phyloP scores from a whole-genome alignment of 2,329 filamentous ascomycete genomes.

The Camptophora hylomeconis region DNA sequence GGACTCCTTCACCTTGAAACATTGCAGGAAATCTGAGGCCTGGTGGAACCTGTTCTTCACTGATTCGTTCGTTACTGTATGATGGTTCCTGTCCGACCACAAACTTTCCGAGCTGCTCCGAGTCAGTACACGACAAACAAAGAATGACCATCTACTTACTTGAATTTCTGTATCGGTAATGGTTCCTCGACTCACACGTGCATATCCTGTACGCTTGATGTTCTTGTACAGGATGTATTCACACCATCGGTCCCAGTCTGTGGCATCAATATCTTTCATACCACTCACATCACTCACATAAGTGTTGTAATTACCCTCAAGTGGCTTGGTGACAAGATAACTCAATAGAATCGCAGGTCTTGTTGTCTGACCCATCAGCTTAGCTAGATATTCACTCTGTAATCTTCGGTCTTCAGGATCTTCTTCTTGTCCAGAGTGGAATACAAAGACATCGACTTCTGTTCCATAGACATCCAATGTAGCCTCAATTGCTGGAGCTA shows the following conservation, averaged over 20 bases:
- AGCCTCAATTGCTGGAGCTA: slow-evolving; percentile 93
- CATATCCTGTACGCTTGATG: slow-evolving; percentile 74
- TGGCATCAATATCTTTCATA: slow-evolving; percentile 89
- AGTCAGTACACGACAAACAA: slow-evolving; percentile 9
- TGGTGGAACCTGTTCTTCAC: slow-evolving; percentile 61
- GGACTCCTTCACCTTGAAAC: slow-evolving; percentile 74
- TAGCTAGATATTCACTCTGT: slow-evolving; percentile 72
- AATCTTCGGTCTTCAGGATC: slow-evolving; percentile 81
- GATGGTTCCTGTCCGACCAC: slow-evolving; percentile 59
- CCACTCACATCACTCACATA: slow-evolving; percentile 77
- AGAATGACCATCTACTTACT: slow-evolving; percentile 32
- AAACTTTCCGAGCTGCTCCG: slow-evolving; percentile 66
- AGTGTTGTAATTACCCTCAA: slow-evolving; percentile 90
- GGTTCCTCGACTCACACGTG: slow-evolving; percentile 71
- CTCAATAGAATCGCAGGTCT: slow-evolving; percentile 75
- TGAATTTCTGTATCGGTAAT: slow-evolving; percentile 98
- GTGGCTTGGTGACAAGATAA: slow-evolving; percentile 83
- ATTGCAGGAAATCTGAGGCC: slow-evolving; percentile 72
- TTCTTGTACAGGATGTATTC: slow-evolving; percentile 97
- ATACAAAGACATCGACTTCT: slow-evolving; percentile 85
- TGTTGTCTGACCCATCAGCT: slow-evolving; percentile 71
- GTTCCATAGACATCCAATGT: slow-evolving; percentile 87
- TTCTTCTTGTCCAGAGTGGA: slow-evolving; percentile 97
- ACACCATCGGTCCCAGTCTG: slow-evolving; percentile 96
- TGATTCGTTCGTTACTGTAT: slow-evolving; percentile 50